Conservation (phyloP, 78 protist species). For the Dictyostelium discoideum region DNA sequence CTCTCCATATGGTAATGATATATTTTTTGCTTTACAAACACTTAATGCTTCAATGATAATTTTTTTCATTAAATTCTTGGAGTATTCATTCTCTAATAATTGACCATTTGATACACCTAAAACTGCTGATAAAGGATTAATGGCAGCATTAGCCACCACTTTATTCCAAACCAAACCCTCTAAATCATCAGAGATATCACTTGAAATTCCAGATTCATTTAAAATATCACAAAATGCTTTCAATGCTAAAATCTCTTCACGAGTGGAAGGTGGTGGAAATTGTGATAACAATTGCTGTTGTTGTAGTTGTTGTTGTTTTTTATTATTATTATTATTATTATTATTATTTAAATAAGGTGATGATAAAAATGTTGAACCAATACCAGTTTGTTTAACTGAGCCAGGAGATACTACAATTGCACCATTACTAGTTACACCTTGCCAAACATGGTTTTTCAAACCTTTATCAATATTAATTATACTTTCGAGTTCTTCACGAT, state of each 20-base stretch:
- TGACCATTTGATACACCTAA: conserved; percentile 74
- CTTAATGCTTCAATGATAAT: conserved; percentile 71
- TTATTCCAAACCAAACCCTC: conserved; percentile 81
- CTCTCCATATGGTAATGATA: conserved; percentile 56
- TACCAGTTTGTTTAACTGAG: conserved; percentile 83
- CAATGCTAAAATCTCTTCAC: not conserved
- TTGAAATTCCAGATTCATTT: conserved; percentile 62
- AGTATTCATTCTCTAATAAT: conserved; percentile 42
- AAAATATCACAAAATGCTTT: conserved; percentile 29
- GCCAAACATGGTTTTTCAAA: conserved; percentile 75
- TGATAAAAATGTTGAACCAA: conserved; percentile 79
- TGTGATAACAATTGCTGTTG: not conserved
- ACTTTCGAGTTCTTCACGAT: conserved; percentile 59
- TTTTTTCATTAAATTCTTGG: conserved; percentile 61
- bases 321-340: no score
- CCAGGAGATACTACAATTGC: conserved; percentile 60
- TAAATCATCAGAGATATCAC: conserved; percentile 14
- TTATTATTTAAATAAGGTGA: conserved; percentile 1
- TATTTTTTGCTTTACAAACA: conserved; percentile 75
- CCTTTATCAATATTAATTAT: conserved; percentile 32
- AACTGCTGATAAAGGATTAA: conserved; percentile 91
- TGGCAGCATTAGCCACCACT: conserved; percentile 87
- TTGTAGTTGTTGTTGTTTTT: no score
- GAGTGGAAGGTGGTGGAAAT: not conserved
- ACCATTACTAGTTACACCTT: conserved; percentile 86